Evolutionary conservation across 1,139 yeast species (phyloP), one percentile per base, ranked within the genome.

Genomic region (Spathaspora sp.): DNA sequence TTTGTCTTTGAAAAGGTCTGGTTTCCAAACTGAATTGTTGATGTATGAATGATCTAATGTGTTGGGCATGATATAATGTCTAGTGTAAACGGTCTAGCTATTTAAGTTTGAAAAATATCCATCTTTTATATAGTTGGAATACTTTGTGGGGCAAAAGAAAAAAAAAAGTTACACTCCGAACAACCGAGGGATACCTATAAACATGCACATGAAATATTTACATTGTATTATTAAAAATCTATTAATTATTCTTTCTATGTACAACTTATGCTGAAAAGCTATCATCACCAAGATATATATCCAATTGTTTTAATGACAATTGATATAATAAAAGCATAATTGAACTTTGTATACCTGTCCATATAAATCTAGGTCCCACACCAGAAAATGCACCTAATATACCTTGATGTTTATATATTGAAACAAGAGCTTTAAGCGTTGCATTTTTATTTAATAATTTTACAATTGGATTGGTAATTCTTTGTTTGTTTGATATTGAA

Each of bases 301-400:
- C 75, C 43, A 80, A 63, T 34, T 69, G 64, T 54, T 71, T 70
- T 53, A 80, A 65, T 10, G 81, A 68, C 27, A 77, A 63, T 55
- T 93, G 99, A 67, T 93, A 93, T 43, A 91, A 72, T 52, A 93
- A 72, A 53, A 95, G 75, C 99, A 95, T 93, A 47, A 93, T 86
- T 51, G 97, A 88, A 64, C 97, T 89, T 64, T 93, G 99, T 13
- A 91, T 76, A 53, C 96, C 89, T 0, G 99, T 91, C 99, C 99
- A 93, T 7, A 93, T 88, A 53, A 91, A 84, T 51, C 99, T 74
- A 0, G 99, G 99, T 0, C 97, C 97, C 9, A 95, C 97, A 1
- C 99, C 99, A 33, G 93, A 81, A 66, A 93, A 91, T 42, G 89
- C 73, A 0, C 97, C 97, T 1, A 78, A 54, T 0, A 86, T 48